A percentile compares a stretch with the other conserved stretches of the same genome.
Evolutionary conservation across 2,329 filamentous ascomycete species (phyloP).

Genomic region (Emmonsia crescens): DNA sequence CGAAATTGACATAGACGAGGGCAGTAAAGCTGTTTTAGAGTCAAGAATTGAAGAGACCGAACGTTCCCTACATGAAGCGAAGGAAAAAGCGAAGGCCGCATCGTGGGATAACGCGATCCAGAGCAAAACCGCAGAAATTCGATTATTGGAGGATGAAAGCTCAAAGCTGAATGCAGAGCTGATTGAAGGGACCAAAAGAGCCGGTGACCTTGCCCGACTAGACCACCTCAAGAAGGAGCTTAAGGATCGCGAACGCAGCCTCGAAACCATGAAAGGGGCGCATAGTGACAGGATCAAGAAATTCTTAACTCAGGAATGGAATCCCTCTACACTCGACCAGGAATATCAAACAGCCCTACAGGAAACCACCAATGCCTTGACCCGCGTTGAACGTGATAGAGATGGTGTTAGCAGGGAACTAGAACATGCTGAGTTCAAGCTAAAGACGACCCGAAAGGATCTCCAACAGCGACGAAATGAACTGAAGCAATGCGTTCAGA

Average conservation of each 20-base stretch:
- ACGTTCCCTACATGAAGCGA: slow-evolving; percentile 49
- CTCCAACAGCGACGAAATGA: slow-evolving; percentile 55
- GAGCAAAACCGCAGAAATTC: slow-evolving; percentile 53
- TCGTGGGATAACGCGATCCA: slow-evolving; percentile 63
- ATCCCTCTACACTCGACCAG: slow-evolving; percentile 55
- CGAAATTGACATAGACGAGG: slow-evolving; percentile 75
- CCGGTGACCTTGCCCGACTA: slow-evolving; percentile 71
- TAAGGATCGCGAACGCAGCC: slow-evolving; percentile 58
- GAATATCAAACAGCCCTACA: slow-evolving; percentile 56
- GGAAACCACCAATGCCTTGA: slow-evolving; percentile 46
- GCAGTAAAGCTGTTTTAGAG: slow-evolving; percentile 65
- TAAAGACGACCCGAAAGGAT: slow-evolving; percentile 55
- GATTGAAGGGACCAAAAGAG: slow-evolving; percentile 67
- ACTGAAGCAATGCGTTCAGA: slow-evolving; percentile 49
- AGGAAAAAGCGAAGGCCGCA: slow-evolving; percentile 50
- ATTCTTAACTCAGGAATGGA: slow-evolving; percentile 57
- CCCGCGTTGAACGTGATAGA: slow-evolving; percentile 57
- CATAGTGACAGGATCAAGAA: slow-evolving; percentile 60
- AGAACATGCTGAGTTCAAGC: slow-evolving; percentile 62
- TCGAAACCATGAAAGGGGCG: slow-evolving; percentile 66
- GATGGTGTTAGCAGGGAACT: slow-evolving; percentile 62
- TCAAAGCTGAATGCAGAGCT: slow-evolving; percentile 69
- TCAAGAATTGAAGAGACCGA: slow-evolving; percentile 61
- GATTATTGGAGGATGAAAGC: slow-evolving; percentile 59
- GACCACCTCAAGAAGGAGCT: slow-evolving; percentile 74